Conservation (phyloP, 225 moss, liverwort and hornwort genomes). For the Rhytidiadelphus loreus region DNA sequence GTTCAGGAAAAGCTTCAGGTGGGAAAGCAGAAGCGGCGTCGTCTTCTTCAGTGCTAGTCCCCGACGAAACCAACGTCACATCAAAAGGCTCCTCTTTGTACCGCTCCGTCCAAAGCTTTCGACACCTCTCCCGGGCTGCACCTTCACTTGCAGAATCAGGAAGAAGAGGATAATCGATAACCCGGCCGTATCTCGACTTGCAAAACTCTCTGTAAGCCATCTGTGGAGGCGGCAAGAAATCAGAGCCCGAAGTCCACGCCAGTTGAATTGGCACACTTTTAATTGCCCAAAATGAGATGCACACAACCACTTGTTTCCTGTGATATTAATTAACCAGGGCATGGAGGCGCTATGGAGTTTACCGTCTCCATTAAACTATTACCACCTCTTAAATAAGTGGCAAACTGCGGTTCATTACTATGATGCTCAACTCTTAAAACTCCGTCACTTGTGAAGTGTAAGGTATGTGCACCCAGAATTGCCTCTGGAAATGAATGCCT, state of each 20-base stretch:
- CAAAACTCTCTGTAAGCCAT: constrained; percentile 62
- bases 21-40: background rate
- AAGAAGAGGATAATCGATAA: constrained; percentile 48
- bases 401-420: background rate
- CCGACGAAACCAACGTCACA: constrained; percentile 7
- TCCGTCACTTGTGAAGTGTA: background rate
- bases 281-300: background rate
- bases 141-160: constrained; percentile 41
- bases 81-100: constrained; percentile 65
- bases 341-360: background rate
- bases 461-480: background rate
- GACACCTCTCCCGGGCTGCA: constrained; percentile 49
- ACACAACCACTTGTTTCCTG: background rate
- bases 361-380: background rate
- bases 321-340: background rate
- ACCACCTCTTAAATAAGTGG: background rate
- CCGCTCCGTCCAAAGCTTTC: constrained; percentile 32
- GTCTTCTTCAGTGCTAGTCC: background rate
- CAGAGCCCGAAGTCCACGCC: background rate
- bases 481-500: background rate
- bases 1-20: background rate
- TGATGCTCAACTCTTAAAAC: background rate
- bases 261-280: background rate
- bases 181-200: constrained; percentile 24
- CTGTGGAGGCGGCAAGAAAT: constrained; percentile 7